These are phyloP conservation scores for Laguncularia racemosa DNA, from an alignment of 345 rosid species.

Conservation along the genomic window DNA sequence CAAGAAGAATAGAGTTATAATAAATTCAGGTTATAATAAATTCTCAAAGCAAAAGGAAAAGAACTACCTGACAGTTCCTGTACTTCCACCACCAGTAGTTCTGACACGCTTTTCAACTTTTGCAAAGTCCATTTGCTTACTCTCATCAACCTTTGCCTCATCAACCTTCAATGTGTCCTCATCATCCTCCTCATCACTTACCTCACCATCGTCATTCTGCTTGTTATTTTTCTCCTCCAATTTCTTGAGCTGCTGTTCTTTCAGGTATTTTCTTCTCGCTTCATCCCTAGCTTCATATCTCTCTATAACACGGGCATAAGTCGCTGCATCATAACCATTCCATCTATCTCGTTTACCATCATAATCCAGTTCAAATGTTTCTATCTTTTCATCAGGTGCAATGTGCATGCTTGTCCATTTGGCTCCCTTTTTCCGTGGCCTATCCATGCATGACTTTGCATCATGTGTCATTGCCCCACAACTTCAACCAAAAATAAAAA, in stretches of 20 bases:
- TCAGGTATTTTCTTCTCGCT: constrained; percentile 60
- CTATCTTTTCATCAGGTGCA: constrained; percentile 83
- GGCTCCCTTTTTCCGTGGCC: constrained; percentile 70
- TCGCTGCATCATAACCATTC: constrained; percentile 78
- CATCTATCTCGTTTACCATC: constrained; percentile 90
- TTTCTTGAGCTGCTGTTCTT: constrained; percentile 77
- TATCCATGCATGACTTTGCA: constrained; percentile 68
- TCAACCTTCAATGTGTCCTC: constrained; percentile 70
- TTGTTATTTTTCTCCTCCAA: constrained; percentile 67
- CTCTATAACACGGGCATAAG: constrained; percentile 63
- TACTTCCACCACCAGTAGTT: constrained; percentile 95
- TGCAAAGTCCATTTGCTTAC: constrained; percentile 95
- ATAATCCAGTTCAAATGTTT: constrained; percentile 73
- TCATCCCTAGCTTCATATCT: constrained; percentile 74
- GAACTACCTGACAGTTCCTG: constrained; percentile 86
- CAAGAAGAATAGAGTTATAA: neutral
- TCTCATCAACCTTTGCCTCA: constrained; percentile 90
- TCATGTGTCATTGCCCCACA: constrained; percentile 92
- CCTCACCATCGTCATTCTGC: constrained; percentile 29
- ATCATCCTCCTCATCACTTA: constrained; percentile 64
- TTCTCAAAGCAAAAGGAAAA: neutral
- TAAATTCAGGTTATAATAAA: neutral
- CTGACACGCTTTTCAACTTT: constrained; percentile 98
- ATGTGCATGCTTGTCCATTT: constrained; percentile 63
- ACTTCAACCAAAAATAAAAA: constrained; percentile 24